Percentiles rank a stretch among this genome's conserved stretches.
These are phyloP conservation scores for Neurospora sp. DNA, from an alignment of 495 filamentous ascomycete species.

Conservation along the genomic window DNA sequence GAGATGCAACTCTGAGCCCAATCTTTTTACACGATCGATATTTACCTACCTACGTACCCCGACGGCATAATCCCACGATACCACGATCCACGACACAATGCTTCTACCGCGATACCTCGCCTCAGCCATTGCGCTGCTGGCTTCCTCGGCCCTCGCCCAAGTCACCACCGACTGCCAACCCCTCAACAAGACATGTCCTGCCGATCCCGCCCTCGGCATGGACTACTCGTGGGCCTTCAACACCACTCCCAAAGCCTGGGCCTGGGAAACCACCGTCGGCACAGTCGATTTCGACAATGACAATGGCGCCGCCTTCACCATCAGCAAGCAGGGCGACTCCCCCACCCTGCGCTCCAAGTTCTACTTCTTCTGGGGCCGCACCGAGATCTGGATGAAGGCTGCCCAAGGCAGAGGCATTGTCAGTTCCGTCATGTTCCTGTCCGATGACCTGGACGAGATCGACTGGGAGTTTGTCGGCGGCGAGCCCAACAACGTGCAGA, in stretches of 20 bases:
- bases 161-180: slow-evolving; percentile 60
- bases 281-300: slow-evolving; percentile 41
- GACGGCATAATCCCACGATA: neutral
- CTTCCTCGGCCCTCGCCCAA: slow-evolving; percentile 41
- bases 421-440: slow-evolving; percentile 73
- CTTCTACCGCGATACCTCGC: slow-evolving; percentile 17
- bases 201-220: slow-evolving; percentile 53
- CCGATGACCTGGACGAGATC: slow-evolving; percentile 80
- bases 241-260: slow-evolving; percentile 42
- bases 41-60: neutral
- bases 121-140: slow-evolving; percentile 33
- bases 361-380: slow-evolving; percentile 69
- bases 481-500: slow-evolving; percentile 51
- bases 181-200: slow-evolving; percentile 49
- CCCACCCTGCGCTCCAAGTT: slow-evolving; percentile 65
- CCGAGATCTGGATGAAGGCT: slow-evolving; percentile 63
- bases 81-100: slow-evolving; percentile 4
- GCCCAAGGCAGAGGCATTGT: slow-evolving; percentile 66
- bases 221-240: slow-evolving; percentile 54
- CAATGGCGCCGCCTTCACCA: slow-evolving; percentile 56
- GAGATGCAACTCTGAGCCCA: neutral
- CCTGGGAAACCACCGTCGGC: slow-evolving; percentile 54
- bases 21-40: neutral
- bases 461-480: slow-evolving; percentile 81
- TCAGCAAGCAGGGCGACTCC: slow-evolving; percentile 59